Conservation (phyloP, 2,329 filamentous ascomycete genomes). For the Stenocarpella maydis region DNA sequence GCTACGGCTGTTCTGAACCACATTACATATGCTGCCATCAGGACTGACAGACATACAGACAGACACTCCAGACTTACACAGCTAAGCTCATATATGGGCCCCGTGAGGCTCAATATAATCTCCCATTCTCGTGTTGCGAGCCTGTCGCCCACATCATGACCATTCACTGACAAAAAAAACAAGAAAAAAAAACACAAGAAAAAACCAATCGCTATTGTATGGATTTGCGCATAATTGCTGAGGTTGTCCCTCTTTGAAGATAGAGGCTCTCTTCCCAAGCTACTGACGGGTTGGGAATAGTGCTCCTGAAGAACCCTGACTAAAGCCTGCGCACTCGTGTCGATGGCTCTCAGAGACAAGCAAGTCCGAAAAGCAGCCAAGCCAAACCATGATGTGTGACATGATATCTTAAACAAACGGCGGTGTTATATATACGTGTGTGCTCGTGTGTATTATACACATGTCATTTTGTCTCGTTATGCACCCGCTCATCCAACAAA, state of each 20-base stretch:
- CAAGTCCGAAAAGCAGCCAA: conserved; percentile 26
- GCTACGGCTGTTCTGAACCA: neutral
- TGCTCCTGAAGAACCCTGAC: neutral
- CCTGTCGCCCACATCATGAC: no score
- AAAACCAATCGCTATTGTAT: neutral
- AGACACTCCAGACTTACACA: neutral
- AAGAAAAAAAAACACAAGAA: no score
- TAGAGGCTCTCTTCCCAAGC: neutral
- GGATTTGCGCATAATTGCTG: neutral
- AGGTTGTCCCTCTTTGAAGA: neutral
- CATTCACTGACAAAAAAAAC: no score
- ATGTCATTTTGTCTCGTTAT: neutral
- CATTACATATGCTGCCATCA: neutral
- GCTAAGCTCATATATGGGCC: neutral
- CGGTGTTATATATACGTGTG: neutral
- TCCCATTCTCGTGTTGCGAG: neutral
- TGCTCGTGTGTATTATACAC: neutral
- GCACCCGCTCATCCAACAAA: neutral
- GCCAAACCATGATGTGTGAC: neutral
- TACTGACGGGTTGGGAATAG: neutral
- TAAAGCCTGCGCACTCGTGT: neutral
- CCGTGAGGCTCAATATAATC: neutral
- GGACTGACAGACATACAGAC: no score
- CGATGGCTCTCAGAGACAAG: neutral
- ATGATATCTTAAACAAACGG: conserved; percentile 7